Evolutionary conservation across 352 stramenopile genomes (phyloP), one percentile per base, ranked within the genome.

Genomic region (Albugo candida): DNA sequence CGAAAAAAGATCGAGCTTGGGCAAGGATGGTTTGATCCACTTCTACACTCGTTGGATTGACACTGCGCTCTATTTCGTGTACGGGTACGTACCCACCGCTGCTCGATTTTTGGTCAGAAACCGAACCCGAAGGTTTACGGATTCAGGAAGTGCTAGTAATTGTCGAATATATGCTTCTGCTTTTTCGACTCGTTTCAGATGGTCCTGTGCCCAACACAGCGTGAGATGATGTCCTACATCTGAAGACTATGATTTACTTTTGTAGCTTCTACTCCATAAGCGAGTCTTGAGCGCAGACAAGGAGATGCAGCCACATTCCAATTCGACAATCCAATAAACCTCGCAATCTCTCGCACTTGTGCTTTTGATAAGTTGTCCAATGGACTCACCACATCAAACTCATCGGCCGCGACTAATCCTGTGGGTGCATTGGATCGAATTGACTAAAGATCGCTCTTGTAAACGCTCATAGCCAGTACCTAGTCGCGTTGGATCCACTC

Each of bases 301-400:
- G 94, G 94, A 5, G 89, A 97, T 14, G 94, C 94, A 0, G 94
- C 93, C 18, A 80, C 67, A 56, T 97, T 94, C 84, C 89, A 97
- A 64, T 98, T 98, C 1, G 81, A 79, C 5, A 98, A 58, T 24
- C 83, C 84, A 13, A 97, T 54, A 41, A 91, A 83, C 44, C 89
- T 89, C 11, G 89, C 84, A 14, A 78, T 67, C 63, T 84, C 65
- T 27, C 73, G 63, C 41, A 95, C 91, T 52, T 96, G 56, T 10
- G 66, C 58, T 60, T 98, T 98, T 3, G 82, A 81, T 12, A 97
- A 70, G 1, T 66, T 50, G 44, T 73, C 64, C 14, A 98, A 61
- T 11, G 93, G 93, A 55, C 86, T 97, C 39, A 81, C 65, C 1
- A 98, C 92, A 2, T 81, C 50, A 64, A 96, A 98, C 45, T 97